Evolutionary conservation across 257 asterid species (phyloP).

Genomic region (Capsicum baccatum): DNA sequence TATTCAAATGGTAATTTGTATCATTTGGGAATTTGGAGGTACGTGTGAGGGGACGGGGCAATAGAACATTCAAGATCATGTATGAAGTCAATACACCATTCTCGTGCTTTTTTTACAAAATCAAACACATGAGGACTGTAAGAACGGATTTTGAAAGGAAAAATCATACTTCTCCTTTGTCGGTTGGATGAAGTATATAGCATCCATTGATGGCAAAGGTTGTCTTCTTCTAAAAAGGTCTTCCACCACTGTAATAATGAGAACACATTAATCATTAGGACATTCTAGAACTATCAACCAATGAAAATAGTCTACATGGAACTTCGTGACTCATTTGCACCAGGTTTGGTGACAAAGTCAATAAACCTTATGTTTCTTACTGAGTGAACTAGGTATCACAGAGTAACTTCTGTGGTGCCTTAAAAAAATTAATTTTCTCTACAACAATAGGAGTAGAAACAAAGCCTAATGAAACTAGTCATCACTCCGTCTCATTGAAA

Average conservation of each 20-base stretch:
- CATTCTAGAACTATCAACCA: constrained; percentile 25
- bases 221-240: constrained; percentile 92
- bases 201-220: constrained; percentile 99
- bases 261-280: neutral
- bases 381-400: neutral
- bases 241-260: constrained; percentile 84
- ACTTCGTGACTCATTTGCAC: constrained; percentile 16
- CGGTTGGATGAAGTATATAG: constrained; percentile 91
- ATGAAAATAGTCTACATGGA: neutral
- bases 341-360: neutral
- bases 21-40: constrained; percentile 17
- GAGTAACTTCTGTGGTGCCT: constrained; percentile 14
- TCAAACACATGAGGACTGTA: constrained; percentile 20
- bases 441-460: neutral
- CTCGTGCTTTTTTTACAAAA: constrained; percentile 19
- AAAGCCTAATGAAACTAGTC: constrained; percentile 19
- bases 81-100: neutral
- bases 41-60: neutral
- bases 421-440: neutral
- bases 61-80: constrained; percentile 7
- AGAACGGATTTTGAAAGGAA: constrained; percentile 31
- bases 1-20: constrained; percentile 7
- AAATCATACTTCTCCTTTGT: constrained; percentile 81
- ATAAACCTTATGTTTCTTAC: constrained; percentile 15
- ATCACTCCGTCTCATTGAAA: neutral